Evolutionary conservation across 73 alveolate species (phyloP).

Genomic region (Paramecium pentaurelia): DNA sequence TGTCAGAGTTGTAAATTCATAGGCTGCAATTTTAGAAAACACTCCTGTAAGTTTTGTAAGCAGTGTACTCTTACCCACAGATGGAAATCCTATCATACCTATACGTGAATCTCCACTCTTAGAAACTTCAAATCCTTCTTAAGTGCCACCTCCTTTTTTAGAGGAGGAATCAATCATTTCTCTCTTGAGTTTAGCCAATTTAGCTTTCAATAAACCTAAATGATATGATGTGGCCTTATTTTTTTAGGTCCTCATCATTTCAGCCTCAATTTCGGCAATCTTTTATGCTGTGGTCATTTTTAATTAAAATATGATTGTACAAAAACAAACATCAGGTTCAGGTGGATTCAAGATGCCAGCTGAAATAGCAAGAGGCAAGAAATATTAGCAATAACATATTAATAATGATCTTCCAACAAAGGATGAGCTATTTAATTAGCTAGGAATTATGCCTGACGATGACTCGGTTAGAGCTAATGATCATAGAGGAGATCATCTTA

Average conservation of each 20-base stretch:
- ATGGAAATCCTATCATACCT: slow-evolving; percentile 99
- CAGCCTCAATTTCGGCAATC: slow-evolving; percentile 94
- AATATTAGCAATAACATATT: neutral
- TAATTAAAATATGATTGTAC: neutral
- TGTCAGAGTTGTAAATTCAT: slow-evolving; percentile 99
- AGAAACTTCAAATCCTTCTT: slow-evolving; percentile 99
- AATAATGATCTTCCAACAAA: neutral
- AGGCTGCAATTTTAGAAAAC: slow-evolving; percentile 94
- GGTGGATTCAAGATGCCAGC: slow-evolving; percentile 39
- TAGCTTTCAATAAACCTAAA: slow-evolving; percentile 97
- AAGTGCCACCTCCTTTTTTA: slow-evolving; percentile 89
- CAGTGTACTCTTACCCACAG: slow-evolving; percentile 96
- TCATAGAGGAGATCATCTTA: neutral
- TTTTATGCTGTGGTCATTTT: slow-evolving; percentile 80
- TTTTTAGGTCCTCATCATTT: slow-evolving; percentile 97
- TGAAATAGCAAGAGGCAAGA: neutral
- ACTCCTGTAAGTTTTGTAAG: slow-evolving; percentile 88
- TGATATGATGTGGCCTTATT: slow-evolving; percentile 98
- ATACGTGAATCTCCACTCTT: slow-evolving; percentile 99
- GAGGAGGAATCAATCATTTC: slow-evolving; percentile 89
- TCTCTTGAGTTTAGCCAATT: slow-evolving; percentile 94
- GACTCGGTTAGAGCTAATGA: neutral
- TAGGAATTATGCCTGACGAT: slow-evolving; percentile 32
- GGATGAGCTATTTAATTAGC: neutral
- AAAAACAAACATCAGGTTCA: slow-evolving; percentile 22